Evolutionary conservation across 202 grass and related monocot species (phyloP), one percentile per base, ranked within the genome.

Genomic region (Schoenoplectus tabernaemontani): DNA sequence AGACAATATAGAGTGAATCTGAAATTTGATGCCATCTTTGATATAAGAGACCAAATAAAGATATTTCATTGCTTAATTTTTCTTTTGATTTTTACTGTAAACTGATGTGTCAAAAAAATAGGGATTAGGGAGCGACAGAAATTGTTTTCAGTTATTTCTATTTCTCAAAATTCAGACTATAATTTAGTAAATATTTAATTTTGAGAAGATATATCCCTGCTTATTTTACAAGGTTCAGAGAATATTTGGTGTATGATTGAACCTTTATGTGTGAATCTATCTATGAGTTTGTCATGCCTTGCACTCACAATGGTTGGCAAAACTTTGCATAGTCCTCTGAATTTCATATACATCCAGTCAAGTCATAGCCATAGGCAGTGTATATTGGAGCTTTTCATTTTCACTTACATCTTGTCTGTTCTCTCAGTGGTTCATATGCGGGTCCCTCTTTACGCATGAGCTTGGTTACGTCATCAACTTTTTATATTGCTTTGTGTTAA

Each of bases 321-420:
- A 46, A 12, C 20, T 41, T 60, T 73, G 5, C 4, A 17, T 2
- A 1, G 43, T 73, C 51, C 6, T 69, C 68, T 73, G 10, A 47
- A 73, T 73, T 51, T 73, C 54, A 53, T 73, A 58, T 63, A 34
- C 56, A 46, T 78, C 60, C 38, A 60, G 76, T 58, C 74, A 84
- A 38, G 51, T 57, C 54, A 59, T 7, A 57, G 28, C 41, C 42
- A 16, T 68, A 50, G 17, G 20, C 41, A 72, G 16, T 11, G n/a
- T 71, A 2, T 73, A 73, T 50, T 73, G 44, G 68, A 12, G 68
- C 68, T 51, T 73, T 73, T 51, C 39, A 67, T 84, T 57, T 83
- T 85, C 90, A 86, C 84, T 92, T 80, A 68, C 76, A 65, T 82
- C 82, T 66, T 89, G 83, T 85, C 48, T 93, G 91, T 67, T 83